These are phyloP conservation scores for Vaccinium darrowii DNA, from an alignment of 148 eudicot genomes.

Conservation along the genomic window DNA sequence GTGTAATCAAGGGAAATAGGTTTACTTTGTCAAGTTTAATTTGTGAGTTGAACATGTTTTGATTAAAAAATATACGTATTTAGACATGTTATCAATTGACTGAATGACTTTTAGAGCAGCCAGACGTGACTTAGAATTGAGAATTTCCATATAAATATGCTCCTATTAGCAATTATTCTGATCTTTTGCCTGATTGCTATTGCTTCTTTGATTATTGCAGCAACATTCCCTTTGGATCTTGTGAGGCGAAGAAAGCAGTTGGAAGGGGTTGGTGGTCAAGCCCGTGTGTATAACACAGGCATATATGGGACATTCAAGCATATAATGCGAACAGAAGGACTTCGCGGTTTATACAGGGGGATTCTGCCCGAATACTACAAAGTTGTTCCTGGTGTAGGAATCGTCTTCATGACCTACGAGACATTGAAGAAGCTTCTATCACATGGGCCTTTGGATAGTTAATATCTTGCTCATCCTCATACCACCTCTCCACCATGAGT, in stretches of 20 bases:
- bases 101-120: not conserved
- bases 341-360: slow-evolving; percentile 64
- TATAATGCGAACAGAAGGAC: slow-evolving; percentile 54
- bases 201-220: slow-evolving; percentile 30
- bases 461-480: not conserved
- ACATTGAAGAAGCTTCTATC: slow-evolving; percentile 55
- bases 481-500: not conserved
- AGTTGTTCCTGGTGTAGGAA: slow-evolving; percentile 73
- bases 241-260: slow-evolving; percentile 73
- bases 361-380: slow-evolving; percentile 68
- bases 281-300: slow-evolving; percentile 50
- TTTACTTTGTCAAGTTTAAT: not conserved
- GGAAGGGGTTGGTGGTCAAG: slow-evolving; percentile 66
- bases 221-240: slow-evolving; percentile 67
- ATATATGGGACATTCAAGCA: slow-evolving; percentile 49
- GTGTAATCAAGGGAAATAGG: not conserved
- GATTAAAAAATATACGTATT: not conserved
- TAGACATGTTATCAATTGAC: not conserved
- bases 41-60: not conserved
- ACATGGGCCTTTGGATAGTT: slow-evolving; percentile 9
- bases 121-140: not conserved
- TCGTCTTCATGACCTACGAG: slow-evolving; percentile 71
- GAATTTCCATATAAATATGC: not conserved
- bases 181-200: not conserved
- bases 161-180: not conserved